Base-by-base conservation (phyloP, 108 stramenopile genomes). In the Bacterosira constricta region DNA sequence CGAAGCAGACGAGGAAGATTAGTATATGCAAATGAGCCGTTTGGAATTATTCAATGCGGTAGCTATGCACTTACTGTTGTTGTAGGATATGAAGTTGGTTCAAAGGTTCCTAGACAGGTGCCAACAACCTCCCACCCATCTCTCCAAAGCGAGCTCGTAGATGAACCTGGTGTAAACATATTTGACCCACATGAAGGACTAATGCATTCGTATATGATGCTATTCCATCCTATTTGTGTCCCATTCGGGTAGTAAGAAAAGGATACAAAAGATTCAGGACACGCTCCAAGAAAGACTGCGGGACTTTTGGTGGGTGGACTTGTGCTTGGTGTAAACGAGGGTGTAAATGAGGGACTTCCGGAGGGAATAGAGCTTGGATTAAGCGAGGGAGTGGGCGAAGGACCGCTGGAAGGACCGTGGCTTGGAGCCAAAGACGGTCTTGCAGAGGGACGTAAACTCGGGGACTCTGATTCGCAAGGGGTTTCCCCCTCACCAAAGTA, bases 161-260 rank as follows among this genome's bases (percentile, higher is more conserved):
- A 11, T 1, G 2, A 11, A 17, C 62, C 62, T 13, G 45, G 62
- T 9, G 29, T 45, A 29, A 47, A 45, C 1, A 13, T 45, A 47
- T 63, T 46, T 10, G 29, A 13, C 1, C 45, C 62, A 17, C 62
- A 63, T 26, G 17, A 15, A 32, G 12, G 47, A 27, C 20, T 32
- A 20, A 63, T 47, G 29, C 62, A 63, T 46, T 47, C 29, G 29
- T 63, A 63, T 1, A 63, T 45, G 1, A 63, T 47, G 11, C 62
- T 30, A 7, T 46, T 18, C 2, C 17, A 31, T 20, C 41, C 38
- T 18, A 60, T 31, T 20, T 41, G 39, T 3, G 38, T 60, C 25
- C 59, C 59, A 39, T 41, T 8, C 1, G 38, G 1, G 25, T 60
- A 60, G 37, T 60, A 41, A 23, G 59, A 60, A 2, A 60, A 11